Evolutionary conservation across 371 early-diverging fungal species (phyloP), one percentile per base, ranked within the genome.

Genomic region (Mortierella sp.): DNA sequence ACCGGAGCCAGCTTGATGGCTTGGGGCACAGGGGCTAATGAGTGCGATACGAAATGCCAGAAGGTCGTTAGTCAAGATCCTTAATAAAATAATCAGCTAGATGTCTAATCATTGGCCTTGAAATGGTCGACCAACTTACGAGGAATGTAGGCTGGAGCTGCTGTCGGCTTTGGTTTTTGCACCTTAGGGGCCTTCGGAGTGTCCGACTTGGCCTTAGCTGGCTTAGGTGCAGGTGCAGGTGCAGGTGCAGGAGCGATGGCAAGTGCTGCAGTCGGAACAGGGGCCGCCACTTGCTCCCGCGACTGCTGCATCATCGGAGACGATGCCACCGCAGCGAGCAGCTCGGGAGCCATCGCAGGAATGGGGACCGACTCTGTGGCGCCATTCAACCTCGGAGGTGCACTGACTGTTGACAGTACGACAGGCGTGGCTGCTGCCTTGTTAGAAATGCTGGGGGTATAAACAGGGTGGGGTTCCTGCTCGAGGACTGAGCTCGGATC

Each of bases 301-400:
- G 69, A 66, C n/a, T 76, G 79, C 64, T 74, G 76, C 68, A 73
- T 73, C 63, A 73, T 75, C 5, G 79, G 79, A 2, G 76, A 74
- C 0, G 77, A 71, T 29, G 71, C 78, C 2, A 71, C 76, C 64
- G 76, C 73, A 47, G 71, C 77, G 31, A 77, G 61, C 4, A 73
- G 66, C 6, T 72, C 81, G 6, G 78, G 71, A 16, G 77, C 77
- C 77, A 72, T 69, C 31, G 71, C 66, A 1, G 77, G 73, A 13
- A 80, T 58, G 7, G 69, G 64, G 13, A 65, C 50, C 4, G 73
- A 61, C 9, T 68, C 64, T 13, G 75, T 44, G 11, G 44, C 41
- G 70, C 22, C 31, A 53, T 31, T 16, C 45, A 7, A 8, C 70
- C 69, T 41, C 40, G 68, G 5, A 37, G 13, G 48, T 41, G 43